A percentile compares a stretch with the other conserved stretches of the same genome.
phyloP scores from a whole-genome alignment of 495 filamentous ascomycete genomes.

The Jackrogersella multiformis region DNA sequence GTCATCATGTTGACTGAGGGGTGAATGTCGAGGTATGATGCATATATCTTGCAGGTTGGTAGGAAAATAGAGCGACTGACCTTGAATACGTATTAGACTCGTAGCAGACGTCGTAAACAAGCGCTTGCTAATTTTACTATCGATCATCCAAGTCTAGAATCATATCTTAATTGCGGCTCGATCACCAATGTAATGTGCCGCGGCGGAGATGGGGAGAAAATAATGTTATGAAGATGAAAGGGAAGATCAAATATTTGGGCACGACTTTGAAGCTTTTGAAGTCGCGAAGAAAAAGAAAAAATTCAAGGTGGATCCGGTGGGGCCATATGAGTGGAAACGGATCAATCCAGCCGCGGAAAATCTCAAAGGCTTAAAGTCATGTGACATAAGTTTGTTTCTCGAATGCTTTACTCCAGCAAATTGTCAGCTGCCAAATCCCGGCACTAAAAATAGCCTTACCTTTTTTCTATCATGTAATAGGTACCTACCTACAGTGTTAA shows the following conservation, averaged over 20 bases:
- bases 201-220: background rate
- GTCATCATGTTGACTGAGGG: conserved; percentile 77
- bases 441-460: conserved; percentile 31
- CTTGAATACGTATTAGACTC: background rate
- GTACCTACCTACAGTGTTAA: background rate
- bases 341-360: conserved; percentile 21
- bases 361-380: conserved; percentile 10
- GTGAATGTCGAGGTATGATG: conserved; percentile 12
- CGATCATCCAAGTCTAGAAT: background rate
- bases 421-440: conserved; percentile 20
- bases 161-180: background rate
- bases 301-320: conserved; percentile 17
- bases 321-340: conserved; percentile 12
- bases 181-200: background rate
- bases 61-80: conserved; percentile 14
- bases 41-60: conserved; percentile 5
- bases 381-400: conserved; percentile 1
- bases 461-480: too few relatives aligned
- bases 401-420: background rate
- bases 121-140: background rate
- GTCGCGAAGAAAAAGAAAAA: conserved; percentile 49
- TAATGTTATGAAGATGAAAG: conserved; percentile 21
- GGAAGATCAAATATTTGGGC: conserved; percentile 1
- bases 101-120: background rate
- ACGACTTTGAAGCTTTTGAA: conserved; percentile 30